Conservation (phyloP, 1,284 basidiomycete genomes). For the Coriolopsis trogii region DNA sequence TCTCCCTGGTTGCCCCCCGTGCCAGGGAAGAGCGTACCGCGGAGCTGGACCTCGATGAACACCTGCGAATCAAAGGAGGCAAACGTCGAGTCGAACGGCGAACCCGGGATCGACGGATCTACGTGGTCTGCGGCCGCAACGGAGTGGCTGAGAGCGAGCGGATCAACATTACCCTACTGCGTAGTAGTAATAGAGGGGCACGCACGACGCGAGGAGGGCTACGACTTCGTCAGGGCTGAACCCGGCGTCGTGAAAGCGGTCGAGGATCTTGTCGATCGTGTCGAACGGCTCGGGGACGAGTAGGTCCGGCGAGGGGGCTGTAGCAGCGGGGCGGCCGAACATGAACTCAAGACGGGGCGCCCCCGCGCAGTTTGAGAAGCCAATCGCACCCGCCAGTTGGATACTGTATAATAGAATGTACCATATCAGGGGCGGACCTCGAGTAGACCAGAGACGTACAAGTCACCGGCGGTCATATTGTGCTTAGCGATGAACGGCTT, state of each 20-base stretch:
- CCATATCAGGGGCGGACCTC: background rate
- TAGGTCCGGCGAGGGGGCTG: constrained; percentile 23
- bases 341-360: constrained; percentile 28
- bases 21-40: constrained; percentile 31
- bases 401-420: constrained; percentile 17
- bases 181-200: background rate
- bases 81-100: constrained; percentile 32
- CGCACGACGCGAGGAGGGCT: constrained; percentile 33
- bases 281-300: constrained; percentile 36
- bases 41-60: constrained; percentile 31
- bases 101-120: constrained; percentile 16
- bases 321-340: constrained; percentile 18
- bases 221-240: constrained; percentile 34
- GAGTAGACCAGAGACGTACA: constrained; percentile 19
- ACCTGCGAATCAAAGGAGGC: constrained; percentile 31
- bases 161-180: background rate
- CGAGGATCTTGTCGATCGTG: constrained; percentile 32
- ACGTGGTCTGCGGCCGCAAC: constrained; percentile 33
- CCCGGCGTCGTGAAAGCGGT: constrained; percentile 31
- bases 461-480: constrained; percentile 31
- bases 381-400: constrained; percentile 32
- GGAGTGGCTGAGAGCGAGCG: constrained; percentile 17
- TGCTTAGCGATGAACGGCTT: constrained; percentile 18
- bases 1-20: constrained; percentile 30
- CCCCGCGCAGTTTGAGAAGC: constrained; percentile 32